Base-by-base conservation (phyloP, 2,329 filamentous ascomycete genomes). In the Knufia fluminis region DNA sequence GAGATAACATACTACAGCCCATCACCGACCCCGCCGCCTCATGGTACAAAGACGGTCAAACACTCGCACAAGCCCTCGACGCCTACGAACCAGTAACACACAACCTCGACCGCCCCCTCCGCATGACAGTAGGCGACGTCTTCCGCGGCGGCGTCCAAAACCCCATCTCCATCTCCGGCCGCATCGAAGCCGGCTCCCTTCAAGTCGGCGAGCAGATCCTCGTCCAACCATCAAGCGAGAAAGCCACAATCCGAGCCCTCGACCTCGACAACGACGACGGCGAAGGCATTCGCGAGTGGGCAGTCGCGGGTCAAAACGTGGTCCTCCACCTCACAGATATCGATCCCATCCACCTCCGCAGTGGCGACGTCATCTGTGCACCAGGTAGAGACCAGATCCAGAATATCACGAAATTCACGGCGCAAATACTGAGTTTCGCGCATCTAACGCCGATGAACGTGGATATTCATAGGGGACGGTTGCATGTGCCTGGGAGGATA, bases 391-490 rank as follows among this genome's bases (percentile, higher is more conserved):
- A 76, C 1, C 83, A 88, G 0, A 82, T 95, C 28, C 68, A 73
- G 22, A 85, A 84, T 52, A 72, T 87, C 51, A 84, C 83, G 50
- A 77, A 73, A 0, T 90, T 97, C 60, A 86, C 79, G 1, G 80
- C 85, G 53, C 94, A 94, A 66, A 81, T 92, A 9, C 76, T 96
- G 49, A 88, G 90, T 0, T 94, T 97, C 60, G 88, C 95, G 53
- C 83, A 91, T 54, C 69, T 98, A 14, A 83, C 90, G 68, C 91
- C 91, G 0, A 92, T 91, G 79, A 79, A 80, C 20, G 79, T 97
- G 8, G 91, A 97, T 61, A 80, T 98, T 7, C 90, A 96, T 64
- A 75, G 88, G 17, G 92, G 92, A 0, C 77, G 89, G 7, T 69
- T 97, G 45, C 86, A 95, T 64, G 80, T 82, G 0, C 76, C 86